A percentile compares a stretch with the other conserved stretches of the same genome.
These are phyloP conservation scores for Colletotrichum tropicale DNA, from an alignment of 2,329 filamentous ascomycete genomes.

Conservation along the genomic window DNA sequence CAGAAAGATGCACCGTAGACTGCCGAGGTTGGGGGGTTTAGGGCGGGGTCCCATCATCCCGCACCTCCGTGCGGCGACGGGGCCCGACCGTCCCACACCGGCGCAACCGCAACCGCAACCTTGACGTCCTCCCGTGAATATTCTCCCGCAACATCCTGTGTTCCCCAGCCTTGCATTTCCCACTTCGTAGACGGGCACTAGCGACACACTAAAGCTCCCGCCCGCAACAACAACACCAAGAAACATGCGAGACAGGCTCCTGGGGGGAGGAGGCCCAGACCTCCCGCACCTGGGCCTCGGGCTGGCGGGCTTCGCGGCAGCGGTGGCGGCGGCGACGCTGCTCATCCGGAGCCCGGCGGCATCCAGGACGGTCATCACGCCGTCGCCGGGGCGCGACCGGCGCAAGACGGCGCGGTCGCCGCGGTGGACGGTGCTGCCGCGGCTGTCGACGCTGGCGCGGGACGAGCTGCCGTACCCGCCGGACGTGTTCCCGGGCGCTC, in stretches of 20 bases:
- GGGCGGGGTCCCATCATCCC: not conserved
- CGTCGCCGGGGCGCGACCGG: conserved; percentile 6
- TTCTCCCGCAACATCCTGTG: not conserved
- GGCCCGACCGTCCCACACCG: not conserved
- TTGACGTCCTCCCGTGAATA: not conserved
- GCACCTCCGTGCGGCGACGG: not conserved
- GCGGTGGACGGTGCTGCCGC: conserved; percentile 11
- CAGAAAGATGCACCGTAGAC: not conserved
- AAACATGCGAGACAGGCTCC: not conserved
- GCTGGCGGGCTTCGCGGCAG: conserved; percentile 19
- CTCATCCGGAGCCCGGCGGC: conserved; percentile 25
- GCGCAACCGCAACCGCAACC: not conserved
- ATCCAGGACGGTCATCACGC: not conserved
- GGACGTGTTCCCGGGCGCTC: conserved; percentile 70
- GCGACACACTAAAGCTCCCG: not conserved
- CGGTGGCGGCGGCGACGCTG: conserved; percentile 22
- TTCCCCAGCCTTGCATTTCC: not conserved
- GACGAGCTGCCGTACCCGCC: conserved; percentile 66
- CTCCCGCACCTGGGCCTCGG: conserved; percentile 8
- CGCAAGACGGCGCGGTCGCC: conserved; percentile 15
- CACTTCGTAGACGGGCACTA: not conserved
- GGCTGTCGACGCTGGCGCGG: conserved; percentile 29
- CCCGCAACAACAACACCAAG: not conserved
- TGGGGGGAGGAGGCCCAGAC: not conserved
- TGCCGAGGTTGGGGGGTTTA: not conserved